Percentiles rank a stretch among this genome's conserved stretches.
Evolutionary conservation across 1,284 basidiomycete species (phyloP).

Genomic region (Leccinum solheimii): DNA sequence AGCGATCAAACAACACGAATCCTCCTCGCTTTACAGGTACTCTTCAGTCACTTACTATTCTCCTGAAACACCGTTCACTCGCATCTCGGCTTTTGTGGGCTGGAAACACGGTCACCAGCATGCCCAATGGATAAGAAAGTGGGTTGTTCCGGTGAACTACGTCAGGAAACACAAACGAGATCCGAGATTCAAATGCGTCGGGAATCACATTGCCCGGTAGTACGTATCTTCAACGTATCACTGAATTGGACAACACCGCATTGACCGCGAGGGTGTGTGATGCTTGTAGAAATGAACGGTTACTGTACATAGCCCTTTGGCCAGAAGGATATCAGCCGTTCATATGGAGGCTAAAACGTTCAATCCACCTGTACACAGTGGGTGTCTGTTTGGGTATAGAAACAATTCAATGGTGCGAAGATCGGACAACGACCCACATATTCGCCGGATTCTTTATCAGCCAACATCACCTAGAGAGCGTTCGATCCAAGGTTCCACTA

Average conservation of each 20-base stretch:
- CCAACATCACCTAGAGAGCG: neutral
- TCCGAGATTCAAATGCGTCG: neutral
- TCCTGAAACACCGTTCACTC: neutral
- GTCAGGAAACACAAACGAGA: neutral
- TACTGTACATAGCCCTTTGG: neutral
- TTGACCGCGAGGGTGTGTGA: neutral
- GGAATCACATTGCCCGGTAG: neutral
- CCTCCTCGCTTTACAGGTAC: neutral
- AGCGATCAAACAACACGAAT: neutral
- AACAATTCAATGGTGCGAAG: neutral
- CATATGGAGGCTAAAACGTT: neutral
- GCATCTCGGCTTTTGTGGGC: neutral
- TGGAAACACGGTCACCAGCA: neutral
- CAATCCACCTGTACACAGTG: neutral
- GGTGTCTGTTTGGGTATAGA: neutral
- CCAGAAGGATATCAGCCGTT: neutral
- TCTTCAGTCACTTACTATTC: neutral
- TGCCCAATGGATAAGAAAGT: neutral
- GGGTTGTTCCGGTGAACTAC: neutral
- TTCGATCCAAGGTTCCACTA: conserved; percentile 43
- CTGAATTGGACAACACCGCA: neutral
- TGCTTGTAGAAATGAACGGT: neutral
- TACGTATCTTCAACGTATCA: neutral
- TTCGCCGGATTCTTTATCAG: neutral
- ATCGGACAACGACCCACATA: neutral